Percentiles rank a stretch among this genome's conserved stretches.
phyloP scores from a whole-genome alignment of 257 asterid genomes.

The Nicotiana obtusifolia region DNA sequence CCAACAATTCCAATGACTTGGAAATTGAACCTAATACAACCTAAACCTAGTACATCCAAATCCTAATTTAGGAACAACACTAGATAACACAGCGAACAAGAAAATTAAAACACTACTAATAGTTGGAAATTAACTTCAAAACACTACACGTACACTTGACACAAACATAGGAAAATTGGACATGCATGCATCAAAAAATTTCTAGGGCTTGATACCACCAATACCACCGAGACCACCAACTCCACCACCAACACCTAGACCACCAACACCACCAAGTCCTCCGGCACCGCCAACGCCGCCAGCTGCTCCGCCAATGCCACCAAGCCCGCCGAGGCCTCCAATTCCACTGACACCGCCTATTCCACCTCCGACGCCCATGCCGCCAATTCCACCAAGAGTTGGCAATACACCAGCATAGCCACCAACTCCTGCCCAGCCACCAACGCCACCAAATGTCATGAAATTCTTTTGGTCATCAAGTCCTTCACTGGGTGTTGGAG shows the following conservation, averaged over 20 bases:
- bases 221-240: constrained; percentile 25
- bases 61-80: background rate
- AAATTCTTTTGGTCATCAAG: constrained; percentile 55
- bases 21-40: background rate
- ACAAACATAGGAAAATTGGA: background rate
- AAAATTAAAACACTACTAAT: background rate
- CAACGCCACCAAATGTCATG: constrained; percentile 50
- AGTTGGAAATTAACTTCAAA: background rate
- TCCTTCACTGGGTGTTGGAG: constrained; percentile 25
- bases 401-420: constrained; percentile 26
- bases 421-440: constrained; percentile 47
- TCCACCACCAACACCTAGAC: constrained; percentile 25
- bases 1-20: background rate
- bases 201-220: constrained; percentile 23
- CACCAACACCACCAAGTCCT: constrained; percentile 31
- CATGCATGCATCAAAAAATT: background rate
- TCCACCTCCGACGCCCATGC: constrained; percentile 33
- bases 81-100: background rate
- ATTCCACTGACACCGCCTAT: constrained; percentile 35
- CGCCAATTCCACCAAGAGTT: constrained; percentile 26
- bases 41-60: background rate
- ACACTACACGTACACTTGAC: background rate
- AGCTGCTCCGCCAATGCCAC: constrained; percentile 30
- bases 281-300: constrained; percentile 28
- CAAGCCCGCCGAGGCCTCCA: constrained; percentile 33